A percentile compares a stretch with the other conserved stretches of the same genome.
Evolutionary conservation across 2,329 filamentous ascomycete genomes (phyloP).

Genomic region (Xylariales sp.): DNA sequence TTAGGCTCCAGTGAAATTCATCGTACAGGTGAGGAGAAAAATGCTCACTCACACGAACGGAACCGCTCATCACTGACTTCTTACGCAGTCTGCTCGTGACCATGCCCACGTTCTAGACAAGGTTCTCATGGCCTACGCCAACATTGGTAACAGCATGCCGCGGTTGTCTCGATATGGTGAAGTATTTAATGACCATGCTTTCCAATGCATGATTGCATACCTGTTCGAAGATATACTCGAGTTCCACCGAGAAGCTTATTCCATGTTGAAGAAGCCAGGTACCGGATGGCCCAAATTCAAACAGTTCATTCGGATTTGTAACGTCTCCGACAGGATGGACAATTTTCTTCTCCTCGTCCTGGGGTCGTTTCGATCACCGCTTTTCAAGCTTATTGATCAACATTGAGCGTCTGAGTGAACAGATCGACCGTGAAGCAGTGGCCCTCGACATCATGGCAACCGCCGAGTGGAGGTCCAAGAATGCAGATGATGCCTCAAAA

Average conservation of each 20-base stretch:
- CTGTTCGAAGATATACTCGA: neutral
- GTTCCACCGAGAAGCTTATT: neutral
- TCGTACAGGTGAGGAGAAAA: no score
- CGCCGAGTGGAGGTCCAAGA: neutral
- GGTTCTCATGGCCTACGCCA: neutral
- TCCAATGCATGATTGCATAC: neutral
- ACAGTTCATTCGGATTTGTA: no score
- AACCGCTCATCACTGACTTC: no score
- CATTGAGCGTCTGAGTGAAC: neutral
- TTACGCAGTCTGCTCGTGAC: no score
- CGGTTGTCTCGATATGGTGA: neutral
- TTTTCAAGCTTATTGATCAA: neutral
- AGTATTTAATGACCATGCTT: neutral
- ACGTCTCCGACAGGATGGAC: neutral
- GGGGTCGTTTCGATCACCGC: neutral
- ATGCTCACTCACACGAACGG: no score
- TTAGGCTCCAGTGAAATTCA: no score
- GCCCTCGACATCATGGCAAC: neutral
- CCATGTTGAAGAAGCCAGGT: neutral
- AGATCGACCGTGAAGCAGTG: neutral
- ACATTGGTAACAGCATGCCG: neutral
- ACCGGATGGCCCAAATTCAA: no score
- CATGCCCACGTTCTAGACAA: neutral
- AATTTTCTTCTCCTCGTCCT: neutral
- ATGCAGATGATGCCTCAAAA: neutral